A percentile compares a stretch with the other conserved stretches of the same genome.
phyloP scores from a whole-genome alignment of 768 basidiomycete genomes.

The Boletus rubropictus region DNA sequence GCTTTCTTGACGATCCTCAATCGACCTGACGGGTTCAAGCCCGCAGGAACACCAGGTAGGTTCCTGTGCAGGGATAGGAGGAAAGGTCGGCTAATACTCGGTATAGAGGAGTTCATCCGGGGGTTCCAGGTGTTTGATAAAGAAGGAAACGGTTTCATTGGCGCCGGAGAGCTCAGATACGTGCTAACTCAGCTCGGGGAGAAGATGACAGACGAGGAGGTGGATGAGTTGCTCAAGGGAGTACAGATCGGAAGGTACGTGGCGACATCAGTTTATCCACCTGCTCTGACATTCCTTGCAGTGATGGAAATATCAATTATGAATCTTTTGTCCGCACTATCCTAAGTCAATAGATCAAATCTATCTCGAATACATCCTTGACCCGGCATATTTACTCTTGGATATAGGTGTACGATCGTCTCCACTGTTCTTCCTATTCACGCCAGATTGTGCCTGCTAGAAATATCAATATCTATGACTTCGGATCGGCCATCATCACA shows the following conservation, averaged over 20 bases:
- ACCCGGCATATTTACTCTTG: not conserved
- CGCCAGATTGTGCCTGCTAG: not conserved
- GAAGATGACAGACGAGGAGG: conserved; percentile 97
- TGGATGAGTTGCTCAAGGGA: conserved; percentile 95
- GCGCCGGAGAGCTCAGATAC: conserved; percentile 62
- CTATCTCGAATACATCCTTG: not conserved
- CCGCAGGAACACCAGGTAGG: conserved; percentile 90
- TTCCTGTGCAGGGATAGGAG: not conserved
- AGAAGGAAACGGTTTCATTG: conserved; percentile 69
- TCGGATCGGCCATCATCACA: not conserved
- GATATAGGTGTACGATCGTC: not conserved
- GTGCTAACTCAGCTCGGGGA: conserved; percentile 95
- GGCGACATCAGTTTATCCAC: not conserved
- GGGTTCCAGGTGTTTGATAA: conserved; percentile 98
- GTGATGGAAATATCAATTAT: conserved; percentile 96
- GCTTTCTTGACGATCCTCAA: conserved; percentile 88
- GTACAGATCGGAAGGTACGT: conserved; percentile 86
- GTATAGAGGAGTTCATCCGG: conserved; percentile 95
- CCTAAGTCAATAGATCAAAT: conserved; percentile 61
- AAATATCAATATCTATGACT: not conserved
- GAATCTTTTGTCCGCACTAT: conserved; percentile 95
- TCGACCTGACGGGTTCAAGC: conserved; percentile 94
- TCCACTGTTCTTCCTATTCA: not conserved
- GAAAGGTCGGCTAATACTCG: not conserved
- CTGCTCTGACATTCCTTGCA: conserved; percentile 27